A percentile compares a stretch with the other conserved stretches of the same genome.
Evolutionary conservation across 2,329 filamentous ascomycete species (phyloP).

Genomic region (Bisporella sp.): DNA sequence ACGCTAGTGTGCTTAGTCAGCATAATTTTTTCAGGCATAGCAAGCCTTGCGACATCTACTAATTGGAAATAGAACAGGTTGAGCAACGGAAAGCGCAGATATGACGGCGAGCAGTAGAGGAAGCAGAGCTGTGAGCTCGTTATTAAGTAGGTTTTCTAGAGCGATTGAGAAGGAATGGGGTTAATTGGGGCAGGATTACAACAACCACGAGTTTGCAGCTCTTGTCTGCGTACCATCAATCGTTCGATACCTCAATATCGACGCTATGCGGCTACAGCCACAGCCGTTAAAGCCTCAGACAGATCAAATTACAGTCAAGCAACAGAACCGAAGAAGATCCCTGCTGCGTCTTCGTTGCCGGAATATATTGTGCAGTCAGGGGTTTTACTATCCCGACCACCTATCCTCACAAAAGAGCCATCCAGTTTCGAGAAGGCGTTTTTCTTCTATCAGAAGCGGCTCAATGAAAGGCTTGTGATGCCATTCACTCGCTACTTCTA

Average conservation of each 20-base stretch:
- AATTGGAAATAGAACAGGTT: background rate
- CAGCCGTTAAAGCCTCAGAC: slow-evolving; percentile 17
- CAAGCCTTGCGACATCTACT: no score
- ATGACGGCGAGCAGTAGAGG: slow-evolving; percentile 55
- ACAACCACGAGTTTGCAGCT: slow-evolving; percentile 21
- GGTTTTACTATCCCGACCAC: slow-evolving; percentile 81
- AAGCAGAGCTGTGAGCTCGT: slow-evolving; percentile 39
- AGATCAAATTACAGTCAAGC: slow-evolving; percentile 16
- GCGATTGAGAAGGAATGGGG: background rate
- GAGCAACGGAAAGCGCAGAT: slow-evolving; percentile 6
- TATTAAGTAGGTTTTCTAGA: slow-evolving; percentile 39
- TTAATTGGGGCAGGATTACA: slow-evolving; percentile 13
- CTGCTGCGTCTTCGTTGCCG: slow-evolving; percentile 10
- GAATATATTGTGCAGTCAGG: slow-evolving; percentile 50
- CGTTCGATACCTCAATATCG: slow-evolving; percentile 3
- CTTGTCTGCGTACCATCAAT: background rate
- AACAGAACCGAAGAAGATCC: slow-evolving; percentile 1
- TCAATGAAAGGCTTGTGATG: slow-evolving; percentile 85
- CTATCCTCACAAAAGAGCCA: slow-evolving; percentile 75
- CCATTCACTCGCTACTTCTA: slow-evolving; percentile 91
- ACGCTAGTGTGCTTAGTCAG: no score
- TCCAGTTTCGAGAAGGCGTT: slow-evolving; percentile 87
- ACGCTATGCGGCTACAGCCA: slow-evolving; percentile 23
- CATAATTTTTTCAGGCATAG: no score
- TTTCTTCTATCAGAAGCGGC: slow-evolving; percentile 93